These are phyloP conservation scores for Dryadomyces sulphureus DNA, from an alignment of 2,329 filamentous ascomycete species.

Conservation along the genomic window DNA sequence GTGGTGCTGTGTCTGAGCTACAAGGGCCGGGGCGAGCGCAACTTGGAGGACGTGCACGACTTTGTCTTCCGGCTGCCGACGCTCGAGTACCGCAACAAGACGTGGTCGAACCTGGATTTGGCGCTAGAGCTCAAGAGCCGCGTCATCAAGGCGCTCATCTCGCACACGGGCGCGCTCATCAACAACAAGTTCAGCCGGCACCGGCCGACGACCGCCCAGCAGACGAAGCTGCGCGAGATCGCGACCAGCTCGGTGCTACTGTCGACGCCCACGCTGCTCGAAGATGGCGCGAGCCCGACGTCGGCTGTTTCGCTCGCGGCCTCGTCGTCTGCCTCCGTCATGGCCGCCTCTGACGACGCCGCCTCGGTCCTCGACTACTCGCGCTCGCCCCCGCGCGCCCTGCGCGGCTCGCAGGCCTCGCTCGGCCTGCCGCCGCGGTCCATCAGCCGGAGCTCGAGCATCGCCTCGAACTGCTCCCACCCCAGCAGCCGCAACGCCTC, in stretches of 20 bases:
- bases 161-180: slow-evolving; percentile 89
- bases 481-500: neutral
- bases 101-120: slow-evolving; percentile 94
- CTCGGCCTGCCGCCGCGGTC: slow-evolving; percentile 26
- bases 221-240: slow-evolving; percentile 65
- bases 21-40: slow-evolving; percentile 90
- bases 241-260: slow-evolving; percentile 62
- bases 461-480: slow-evolving; percentile 31
- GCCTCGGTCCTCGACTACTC: slow-evolving; percentile 42
- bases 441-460: slow-evolving; percentile 37
- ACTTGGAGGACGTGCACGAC: slow-evolving; percentile 91
- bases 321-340: slow-evolving; percentile 17
- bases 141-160: slow-evolving; percentile 84
- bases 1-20: slow-evolving; percentile 93
- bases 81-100: slow-evolving; percentile 96
- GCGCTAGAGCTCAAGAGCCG: slow-evolving; percentile 88
- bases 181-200: slow-evolving; percentile 94
- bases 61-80: slow-evolving; percentile 93
- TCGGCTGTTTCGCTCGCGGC: neutral
- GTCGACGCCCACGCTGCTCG: slow-evolving; percentile 25
- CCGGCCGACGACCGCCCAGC: slow-evolving; percentile 65
- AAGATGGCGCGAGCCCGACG: slow-evolving; percentile 15
- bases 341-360: slow-evolving; percentile 39
- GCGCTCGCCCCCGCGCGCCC: slow-evolving; percentile 39
- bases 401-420: slow-evolving; percentile 30